These are phyloP conservation scores for Chaetomium sp. DNA, from an alignment of 2,329 filamentous ascomycete genomes.

Conservation along the genomic window DNA sequence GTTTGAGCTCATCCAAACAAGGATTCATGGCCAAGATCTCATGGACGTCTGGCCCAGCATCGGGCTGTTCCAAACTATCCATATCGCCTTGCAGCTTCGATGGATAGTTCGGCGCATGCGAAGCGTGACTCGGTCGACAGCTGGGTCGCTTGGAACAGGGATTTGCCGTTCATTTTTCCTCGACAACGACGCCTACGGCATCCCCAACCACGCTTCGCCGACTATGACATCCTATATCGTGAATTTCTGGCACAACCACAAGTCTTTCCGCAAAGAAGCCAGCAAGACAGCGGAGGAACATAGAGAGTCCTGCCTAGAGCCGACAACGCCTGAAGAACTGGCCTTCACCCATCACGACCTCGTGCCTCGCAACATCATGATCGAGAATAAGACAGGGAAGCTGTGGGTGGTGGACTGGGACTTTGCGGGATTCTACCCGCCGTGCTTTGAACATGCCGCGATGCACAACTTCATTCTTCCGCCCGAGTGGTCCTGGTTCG, in stretches of 20 bases:
- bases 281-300: not conserved
- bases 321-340: not conserved
- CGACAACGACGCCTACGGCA: not conserved
- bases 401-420: slow-evolving; percentile 1
- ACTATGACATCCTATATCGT: not conserved
- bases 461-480: not conserved
- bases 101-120: not conserved
- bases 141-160: not conserved
- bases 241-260: not conserved
- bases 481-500: not conserved
- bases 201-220: not conserved
- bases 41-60: not conserved
- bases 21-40: not conserved
- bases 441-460: not conserved
- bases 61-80: not conserved
- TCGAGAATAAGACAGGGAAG: not conserved
- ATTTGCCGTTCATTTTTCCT: not conserved
- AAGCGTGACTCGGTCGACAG: not conserved
- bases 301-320: not conserved
- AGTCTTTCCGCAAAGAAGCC: not conserved
- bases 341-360: not conserved
- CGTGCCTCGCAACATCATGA: not conserved
- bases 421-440: not conserved
- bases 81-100: not conserved
- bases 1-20: not conserved